These are phyloP conservation scores for Adenanthera pavonina DNA, from an alignment of 306 rosid species.

Conservation along the genomic window DNA sequence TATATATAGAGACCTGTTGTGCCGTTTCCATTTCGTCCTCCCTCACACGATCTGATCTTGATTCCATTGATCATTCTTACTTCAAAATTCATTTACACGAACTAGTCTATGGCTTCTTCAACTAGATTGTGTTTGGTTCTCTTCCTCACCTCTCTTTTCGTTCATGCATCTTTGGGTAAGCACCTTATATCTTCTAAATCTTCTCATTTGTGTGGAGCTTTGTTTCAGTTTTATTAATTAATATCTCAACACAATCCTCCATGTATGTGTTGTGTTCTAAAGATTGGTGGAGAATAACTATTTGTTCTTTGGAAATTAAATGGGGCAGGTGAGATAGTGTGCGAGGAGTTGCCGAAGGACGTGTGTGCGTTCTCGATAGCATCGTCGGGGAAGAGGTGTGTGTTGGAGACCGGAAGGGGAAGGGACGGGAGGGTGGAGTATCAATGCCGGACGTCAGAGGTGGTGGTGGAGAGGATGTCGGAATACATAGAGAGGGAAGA, in stretches of 20 bases:
- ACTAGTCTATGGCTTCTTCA: slow-evolving; percentile 53
- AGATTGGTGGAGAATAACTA: not conserved
- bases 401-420: slow-evolving; percentile 61
- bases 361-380: slow-evolving; percentile 80
- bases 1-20: slow-evolving; percentile 37
- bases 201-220: not conserved
- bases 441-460: slow-evolving; percentile 80
- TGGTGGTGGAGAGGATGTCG: slow-evolving; percentile 69
- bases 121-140: slow-evolving; percentile 48
- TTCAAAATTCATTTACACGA: not conserved
- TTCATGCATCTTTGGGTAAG: slow-evolving; percentile 64
- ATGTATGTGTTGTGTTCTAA: too few species aligned
- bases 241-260: too few species aligned
- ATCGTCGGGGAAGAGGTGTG: slow-evolving; percentile 84
- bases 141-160: slow-evolving; percentile 55
- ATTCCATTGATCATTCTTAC: not conserved
- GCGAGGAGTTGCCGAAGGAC: slow-evolving; percentile 63
- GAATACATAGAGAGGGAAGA: slow-evolving; percentile 68
- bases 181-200: not conserved
- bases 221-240: not conserved
- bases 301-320: not conserved
- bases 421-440: slow-evolving; percentile 55
- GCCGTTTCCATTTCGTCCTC: slow-evolving; percentile 32
- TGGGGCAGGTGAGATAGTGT: slow-evolving; percentile 57
- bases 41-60: not conserved